Percentiles rank a stretch among this genome's conserved stretches.
These are phyloP conservation scores for Hygrophorus pudorinus DNA, from an alignment of 768 basidiomycete species.

Conservation along the genomic window DNA sequence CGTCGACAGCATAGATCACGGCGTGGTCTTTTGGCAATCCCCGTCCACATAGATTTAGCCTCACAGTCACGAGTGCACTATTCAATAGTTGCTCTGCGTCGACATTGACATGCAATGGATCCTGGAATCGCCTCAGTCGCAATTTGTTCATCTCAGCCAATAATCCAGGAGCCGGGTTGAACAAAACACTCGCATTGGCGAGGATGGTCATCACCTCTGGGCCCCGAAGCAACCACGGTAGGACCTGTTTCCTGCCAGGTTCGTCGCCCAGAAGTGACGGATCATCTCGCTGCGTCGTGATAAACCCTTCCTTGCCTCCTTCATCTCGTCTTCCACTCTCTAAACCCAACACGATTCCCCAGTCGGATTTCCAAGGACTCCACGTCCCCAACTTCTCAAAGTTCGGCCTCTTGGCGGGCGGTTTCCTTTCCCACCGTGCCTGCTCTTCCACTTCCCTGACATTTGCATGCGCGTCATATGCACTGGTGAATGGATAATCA, in stretches of 20 bases:
- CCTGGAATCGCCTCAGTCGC: slow-evolving; percentile 44
- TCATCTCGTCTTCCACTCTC: slow-evolving; percentile 8
- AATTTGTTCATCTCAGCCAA: slow-evolving; percentile 46
- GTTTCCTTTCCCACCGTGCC: slow-evolving; percentile 65
- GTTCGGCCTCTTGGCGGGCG: slow-evolving; percentile 79
- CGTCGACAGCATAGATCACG: slow-evolving; percentile 54
- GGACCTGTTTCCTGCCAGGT: slow-evolving; percentile 14
- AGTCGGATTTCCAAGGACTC: slow-evolving; percentile 72
- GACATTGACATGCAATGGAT: slow-evolving; percentile 22
- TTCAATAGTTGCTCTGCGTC: slow-evolving; percentile 38
- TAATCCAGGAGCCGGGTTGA: slow-evolving; percentile 35
- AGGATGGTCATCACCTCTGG: slow-evolving; percentile 37
- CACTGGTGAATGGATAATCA: slow-evolving; percentile 56
- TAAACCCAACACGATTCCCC: slow-evolving; percentile 61
- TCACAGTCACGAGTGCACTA: slow-evolving; percentile 59
- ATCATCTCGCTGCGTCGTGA: slow-evolving; percentile 51
- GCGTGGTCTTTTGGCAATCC: slow-evolving; percentile 73
- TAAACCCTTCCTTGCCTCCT: slow-evolving; percentile 24
- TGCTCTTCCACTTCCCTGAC: slow-evolving; percentile 44
- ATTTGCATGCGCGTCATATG: slow-evolving; percentile 41
- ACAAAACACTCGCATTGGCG: slow-evolving; percentile 24
- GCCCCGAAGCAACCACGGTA: slow-evolving; percentile 68
- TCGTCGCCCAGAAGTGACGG: slow-evolving; percentile 17
- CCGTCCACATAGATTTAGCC: slow-evolving; percentile 47
- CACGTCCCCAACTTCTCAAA: slow-evolving; percentile 52